Evolutionary conservation across 2,329 filamentous ascomycete species (phyloP).

Genomic region (Nigrospora oryzae): DNA sequence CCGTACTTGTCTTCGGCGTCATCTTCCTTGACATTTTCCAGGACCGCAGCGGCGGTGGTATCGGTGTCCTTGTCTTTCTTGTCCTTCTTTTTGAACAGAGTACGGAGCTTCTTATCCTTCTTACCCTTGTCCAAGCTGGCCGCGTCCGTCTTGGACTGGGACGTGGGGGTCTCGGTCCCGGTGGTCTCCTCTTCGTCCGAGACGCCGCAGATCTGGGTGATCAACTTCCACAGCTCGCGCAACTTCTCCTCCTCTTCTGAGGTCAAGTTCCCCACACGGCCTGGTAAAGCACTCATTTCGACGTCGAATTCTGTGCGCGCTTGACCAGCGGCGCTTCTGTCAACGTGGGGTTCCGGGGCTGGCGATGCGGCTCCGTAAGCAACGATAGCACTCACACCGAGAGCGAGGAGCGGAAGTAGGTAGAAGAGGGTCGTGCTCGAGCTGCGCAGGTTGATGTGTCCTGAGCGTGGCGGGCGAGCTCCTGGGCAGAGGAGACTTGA

Average conservation of each 20-base stretch:
- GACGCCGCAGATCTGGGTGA: constrained; percentile 70
- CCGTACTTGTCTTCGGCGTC: constrained; percentile 85
- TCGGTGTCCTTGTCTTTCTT: constrained; percentile 45
- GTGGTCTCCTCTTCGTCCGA: constrained; percentile 23
- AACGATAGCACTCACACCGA: constrained; percentile 1
- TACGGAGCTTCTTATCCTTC: constrained; percentile 55
- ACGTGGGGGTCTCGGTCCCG: constrained; percentile 19
- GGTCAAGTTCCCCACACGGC: constrained; percentile 82
- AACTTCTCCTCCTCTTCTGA: constrained; percentile 81
- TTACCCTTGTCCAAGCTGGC: constrained; percentile 50
- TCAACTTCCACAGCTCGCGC: constrained; percentile 73
- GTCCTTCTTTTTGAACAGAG: constrained; percentile 56
- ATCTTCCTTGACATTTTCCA: constrained; percentile 30
- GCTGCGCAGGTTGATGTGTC: not conserved
- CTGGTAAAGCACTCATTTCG: constrained; percentile 40
- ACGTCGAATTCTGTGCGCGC: constrained; percentile 2
- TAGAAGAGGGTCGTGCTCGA: constrained; percentile 1
- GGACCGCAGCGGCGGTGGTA: constrained; percentile 24
- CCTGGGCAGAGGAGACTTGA: no score
- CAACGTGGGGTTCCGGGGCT: no score
- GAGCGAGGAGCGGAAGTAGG: constrained; percentile 1
- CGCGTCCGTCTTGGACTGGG: constrained; percentile 15
- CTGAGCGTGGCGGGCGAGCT: not conserved
- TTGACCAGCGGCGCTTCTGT: no score
- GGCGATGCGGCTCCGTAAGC: constrained; percentile 1